Conservation (phyloP, 805 yeast species). For the Cyberlindnera japonica region DNA sequence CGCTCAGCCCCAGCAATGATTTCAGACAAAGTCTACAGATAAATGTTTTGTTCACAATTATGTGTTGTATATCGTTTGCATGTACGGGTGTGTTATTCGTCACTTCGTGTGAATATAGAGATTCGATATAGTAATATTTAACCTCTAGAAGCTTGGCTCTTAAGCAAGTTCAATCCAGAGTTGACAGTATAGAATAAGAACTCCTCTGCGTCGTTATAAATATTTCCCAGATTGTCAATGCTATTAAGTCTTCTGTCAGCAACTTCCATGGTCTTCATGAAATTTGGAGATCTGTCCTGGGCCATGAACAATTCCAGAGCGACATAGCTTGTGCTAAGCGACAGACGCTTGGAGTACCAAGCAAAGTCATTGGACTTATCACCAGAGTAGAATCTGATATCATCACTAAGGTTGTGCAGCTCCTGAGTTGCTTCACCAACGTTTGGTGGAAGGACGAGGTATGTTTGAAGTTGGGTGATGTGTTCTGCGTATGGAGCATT, state of each 20-base stretch:
- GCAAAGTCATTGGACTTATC: slow-evolving; percentile 77
- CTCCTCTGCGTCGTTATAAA: slow-evolving; percentile 65
- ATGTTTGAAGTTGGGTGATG: slow-evolving; percentile 42
- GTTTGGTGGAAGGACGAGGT: slow-evolving; percentile 63
- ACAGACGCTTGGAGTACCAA: slow-evolving; percentile 88
- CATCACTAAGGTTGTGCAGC: slow-evolving; percentile 75
- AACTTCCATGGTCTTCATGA: slow-evolving; percentile 56
- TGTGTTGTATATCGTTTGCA: background rate
- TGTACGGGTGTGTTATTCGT: background rate
- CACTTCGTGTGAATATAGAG: background rate
- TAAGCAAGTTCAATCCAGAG: slow-evolving; percentile 60
- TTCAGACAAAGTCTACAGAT: background rate
- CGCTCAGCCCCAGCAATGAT: slow-evolving; percentile 3
- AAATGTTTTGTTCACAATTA: background rate
- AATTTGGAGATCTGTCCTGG: slow-evolving; percentile 60
- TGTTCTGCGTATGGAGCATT: slow-evolving; percentile 36
- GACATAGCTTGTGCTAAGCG: slow-evolving; percentile 66
- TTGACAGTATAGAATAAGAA: slow-evolving; percentile 66
- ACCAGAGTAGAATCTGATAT: slow-evolving; percentile 73
- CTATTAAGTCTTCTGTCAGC: slow-evolving; percentile 56
- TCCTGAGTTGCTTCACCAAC: slow-evolving; percentile 56
- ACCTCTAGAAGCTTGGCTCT: slow-evolving; percentile 66
- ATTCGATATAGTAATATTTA: too few species aligned
- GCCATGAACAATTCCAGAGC: slow-evolving; percentile 78
- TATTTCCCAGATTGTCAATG: slow-evolving; percentile 51